Conservation (phyloP, 352 stramenopile genomes). For the Achlya hypogyna region DNA sequence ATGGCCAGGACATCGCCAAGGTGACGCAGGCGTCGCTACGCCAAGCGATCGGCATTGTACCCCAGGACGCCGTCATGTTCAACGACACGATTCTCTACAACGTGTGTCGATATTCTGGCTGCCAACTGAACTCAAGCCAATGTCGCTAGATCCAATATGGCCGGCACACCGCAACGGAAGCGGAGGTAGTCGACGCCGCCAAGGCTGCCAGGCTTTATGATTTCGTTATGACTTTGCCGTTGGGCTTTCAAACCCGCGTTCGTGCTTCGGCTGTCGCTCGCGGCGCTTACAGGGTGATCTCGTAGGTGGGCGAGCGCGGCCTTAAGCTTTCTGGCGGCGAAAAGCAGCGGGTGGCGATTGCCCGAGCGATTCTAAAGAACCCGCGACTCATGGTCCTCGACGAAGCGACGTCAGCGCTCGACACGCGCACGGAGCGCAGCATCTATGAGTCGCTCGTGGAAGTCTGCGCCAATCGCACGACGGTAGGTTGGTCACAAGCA, state of each 20-base stretch:
- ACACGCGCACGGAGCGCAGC: conserved; percentile 61
- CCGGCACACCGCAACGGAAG: conserved; percentile 68
- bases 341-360: conserved; percentile 79
- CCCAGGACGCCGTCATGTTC: conserved; percentile 96
- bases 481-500: not conserved
- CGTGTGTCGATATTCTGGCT: conserved; percentile 27
- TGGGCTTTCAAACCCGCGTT: conserved; percentile 82
- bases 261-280: not conserved
- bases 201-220: conserved; percentile 88
- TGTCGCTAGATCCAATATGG: conserved; percentile 91
- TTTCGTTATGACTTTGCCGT: conserved; percentile 89
- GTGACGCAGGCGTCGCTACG: conserved; percentile 87
- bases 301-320: conserved; percentile 58
- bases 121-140: not conserved
- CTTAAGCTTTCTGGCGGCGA: conserved; percentile 72
- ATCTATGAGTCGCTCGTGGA: conserved; percentile 49
- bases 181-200: conserved; percentile 86
- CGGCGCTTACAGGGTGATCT: not conserved
- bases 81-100: conserved; percentile 96
- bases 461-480: conserved; percentile 15
- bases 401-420: conserved; percentile 68
- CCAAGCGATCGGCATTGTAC: conserved; percentile 89
- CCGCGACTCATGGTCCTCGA: conserved; percentile 66
- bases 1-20: conserved; percentile 82
- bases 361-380: conserved; percentile 69